Evolutionary conservation across 1,284 basidiomycete genomes (phyloP), one percentile per base, ranked within the genome.

Genomic region (Apiotrichum montevideense): DNA sequence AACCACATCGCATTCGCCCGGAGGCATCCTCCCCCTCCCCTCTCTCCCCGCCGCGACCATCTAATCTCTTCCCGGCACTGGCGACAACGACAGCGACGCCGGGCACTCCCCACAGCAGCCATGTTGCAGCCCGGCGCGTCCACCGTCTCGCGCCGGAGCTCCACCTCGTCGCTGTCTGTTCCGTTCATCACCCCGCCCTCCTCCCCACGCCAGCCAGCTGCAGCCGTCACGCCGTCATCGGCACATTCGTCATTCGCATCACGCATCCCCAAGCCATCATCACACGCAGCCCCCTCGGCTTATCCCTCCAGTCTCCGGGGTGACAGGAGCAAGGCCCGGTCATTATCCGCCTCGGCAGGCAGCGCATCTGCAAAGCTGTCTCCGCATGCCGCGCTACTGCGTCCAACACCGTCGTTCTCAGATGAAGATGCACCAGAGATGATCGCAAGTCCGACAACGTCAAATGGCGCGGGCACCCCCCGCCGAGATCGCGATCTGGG

Each of bases 181-280:
- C 50, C 60, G 11, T 62, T 62, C 47, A 56, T 55, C 33, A 62
- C 60, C 6, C 60, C 60, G 15, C 60, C 60, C 0, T 44, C 57
- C 2, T 62, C 60, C 9, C 57, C 60, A 14, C 39, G 3, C 5
- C 45, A 35, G 21, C n/a, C 48, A 39, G 21, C 37, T 29, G 32
- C 15, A 15, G 5, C 48, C 7, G 13, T 37, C 39, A 29, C 35
- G 11, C 15, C 13, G n/a, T 15, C 41, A 43, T 15, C 13, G n/a
- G n/a, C 41, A 43, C 41, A 15, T n/a, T 15, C 44, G 21, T 21
- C 21, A 21, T 9, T 32, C 6, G 44, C 44, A n/a, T 34, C 41
- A 4, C 53, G 57, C 13, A 55, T 58, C 15, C 57, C 57, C 10
- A 51, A 46, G 13, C 43, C 45, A n/a, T 8, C 37, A 39, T 21